Base-by-base conservation (phyloP, 192 early-diverging fungal species). In the Jimgerdemannia lactiflua region DNA sequence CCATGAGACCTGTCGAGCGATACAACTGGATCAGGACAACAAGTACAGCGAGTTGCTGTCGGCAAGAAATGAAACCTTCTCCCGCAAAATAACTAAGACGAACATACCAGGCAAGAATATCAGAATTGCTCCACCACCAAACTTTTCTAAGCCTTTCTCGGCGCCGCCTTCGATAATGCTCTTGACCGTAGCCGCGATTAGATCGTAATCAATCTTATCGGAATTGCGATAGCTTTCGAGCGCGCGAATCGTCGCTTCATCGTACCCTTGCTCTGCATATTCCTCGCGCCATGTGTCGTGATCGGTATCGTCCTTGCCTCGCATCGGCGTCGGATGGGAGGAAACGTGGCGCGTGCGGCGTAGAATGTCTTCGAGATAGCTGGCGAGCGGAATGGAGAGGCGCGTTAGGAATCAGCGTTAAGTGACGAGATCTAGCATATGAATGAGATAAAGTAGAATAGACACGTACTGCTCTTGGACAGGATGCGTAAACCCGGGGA, bases 401-500 rank as follows among this genome's bases (percentile, higher is more conserved):
- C 29, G 1, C 29, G 29, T 29, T 29, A 29, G 29, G 29, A 29
- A 29, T 39, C 65, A 1, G 11, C 54, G 18, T 67, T 42, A 18
- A 68, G 39, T n/a, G 14, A 9, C 3, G 18, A 14, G 17, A 6
- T 54, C 67, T 63, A 86, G 86, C 10, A 88, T 41, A 59, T 81
- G 29, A 29, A 29, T 29, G 1, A 29, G 29, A 29, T 59, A 14
- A 59, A 6, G 14, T 6, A 59, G 54, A 49, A 9, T 67, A 71
- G 18, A 65, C 9, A 67, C 76, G 63, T 73, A 91, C 10, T 91
- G 76, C 70, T 93, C 92, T 7, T 87, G 80, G 0, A 94, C 93
- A 3, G 93, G 91, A 69, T 90, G 92, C 3, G 93, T 92, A 54
- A 92, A 90, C n/a, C 93, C 93, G 40, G 93, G 92, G 44, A 94